Conservation (phyloP, 1,139 yeast species). For the Nadsonia starkeyi-henricii region DNA sequence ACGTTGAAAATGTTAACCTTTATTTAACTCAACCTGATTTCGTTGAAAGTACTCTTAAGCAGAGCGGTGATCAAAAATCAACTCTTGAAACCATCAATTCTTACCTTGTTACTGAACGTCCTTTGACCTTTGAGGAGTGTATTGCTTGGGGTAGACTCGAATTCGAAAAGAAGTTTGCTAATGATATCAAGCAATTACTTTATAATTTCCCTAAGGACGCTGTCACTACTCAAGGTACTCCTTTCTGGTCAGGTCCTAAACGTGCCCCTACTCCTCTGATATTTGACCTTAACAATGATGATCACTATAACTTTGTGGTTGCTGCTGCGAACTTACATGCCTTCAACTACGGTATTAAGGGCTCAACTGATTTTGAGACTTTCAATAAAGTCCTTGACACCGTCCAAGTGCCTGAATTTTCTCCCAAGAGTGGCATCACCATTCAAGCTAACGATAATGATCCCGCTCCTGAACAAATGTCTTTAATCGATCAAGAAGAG, state of each 20-base stretch:
- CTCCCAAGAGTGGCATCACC: conserved; percentile 60
- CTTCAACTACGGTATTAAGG: conserved; percentile 66
- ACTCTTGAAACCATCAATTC: conserved; percentile 65
- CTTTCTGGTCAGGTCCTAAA: conserved; percentile 97
- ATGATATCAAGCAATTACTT: conserved; percentile 78
- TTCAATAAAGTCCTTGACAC: conserved; percentile 38
- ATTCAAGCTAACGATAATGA: conserved; percentile 86
- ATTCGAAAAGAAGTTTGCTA: conserved; percentile 70
- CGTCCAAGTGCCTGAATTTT: conserved; percentile 48
- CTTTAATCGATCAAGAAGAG: conserved; percentile 43
- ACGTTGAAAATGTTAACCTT: conserved; percentile 84
- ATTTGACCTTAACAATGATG: conserved; percentile 61
- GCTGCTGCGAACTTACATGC: conserved; percentile 92
- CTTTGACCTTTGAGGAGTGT: conserved; percentile 85
- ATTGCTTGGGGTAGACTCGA: conserved; percentile 87
- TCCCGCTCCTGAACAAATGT: conserved; percentile 62
- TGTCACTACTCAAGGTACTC: conserved; percentile 75
- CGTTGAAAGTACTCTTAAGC: conserved; percentile 81
- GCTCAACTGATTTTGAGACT: conserved; percentile 29
- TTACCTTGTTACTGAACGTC: conserved; percentile 60
- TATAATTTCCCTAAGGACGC: conserved; percentile 94
- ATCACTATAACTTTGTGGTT: conserved; percentile 70
- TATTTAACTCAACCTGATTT: conserved; percentile 86
- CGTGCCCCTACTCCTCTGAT: conserved; percentile 80
- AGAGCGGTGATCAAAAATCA: conserved; percentile 81